Evolutionary conservation across 179 eudicot species (phyloP).

Genomic region (Carnegiea gigantea): DNA sequence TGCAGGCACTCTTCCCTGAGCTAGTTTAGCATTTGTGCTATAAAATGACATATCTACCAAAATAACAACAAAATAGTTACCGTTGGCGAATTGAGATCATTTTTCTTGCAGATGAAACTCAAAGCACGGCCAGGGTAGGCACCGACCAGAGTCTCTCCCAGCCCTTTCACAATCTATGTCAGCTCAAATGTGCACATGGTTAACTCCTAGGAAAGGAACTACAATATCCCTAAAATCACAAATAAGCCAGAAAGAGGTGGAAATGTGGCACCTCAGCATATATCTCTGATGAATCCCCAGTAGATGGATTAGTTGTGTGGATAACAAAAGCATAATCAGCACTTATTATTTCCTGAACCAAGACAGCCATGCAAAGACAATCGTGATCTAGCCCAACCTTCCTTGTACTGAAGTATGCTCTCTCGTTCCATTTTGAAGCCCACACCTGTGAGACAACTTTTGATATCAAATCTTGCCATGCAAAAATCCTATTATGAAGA

Average conservation of each 20-base stretch:
- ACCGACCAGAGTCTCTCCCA: conserved; percentile 97
- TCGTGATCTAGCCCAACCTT: conserved; percentile 94
- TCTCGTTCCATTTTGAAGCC: conserved; percentile 99
- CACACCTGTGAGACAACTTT: conserved; percentile 57
- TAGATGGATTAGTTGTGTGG: conserved; percentile 96
- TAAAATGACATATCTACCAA: neutral
- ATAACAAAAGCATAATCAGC: conserved; percentile 98
- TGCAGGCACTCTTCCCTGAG: neutral
- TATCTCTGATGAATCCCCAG: conserved; percentile 92
- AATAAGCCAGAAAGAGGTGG: neutral
- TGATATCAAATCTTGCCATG: neutral
- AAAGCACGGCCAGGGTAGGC: conserved; percentile 95
- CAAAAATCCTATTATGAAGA: neutral
- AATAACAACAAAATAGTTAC: conserved; percentile 28
- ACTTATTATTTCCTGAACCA: conserved; percentile 93
- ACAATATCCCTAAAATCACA: neutral
- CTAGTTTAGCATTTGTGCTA: neutral
- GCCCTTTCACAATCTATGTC: conserved; percentile 86
- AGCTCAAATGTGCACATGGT: conserved; percentile 7
- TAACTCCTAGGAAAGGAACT: conserved; percentile 1
- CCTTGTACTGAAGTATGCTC: conserved; percentile 93
- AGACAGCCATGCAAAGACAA: conserved; percentile 97
- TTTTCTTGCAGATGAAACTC: conserved; percentile 82
- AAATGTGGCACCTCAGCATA: conserved; percentile 71
- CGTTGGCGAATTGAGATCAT: conserved; percentile 72